Percentiles rank a stretch among this genome's conserved stretches.
Conservation (phyloP, 1,284 basidiomycete genomes). For the Vanrija humicola region DNA sequence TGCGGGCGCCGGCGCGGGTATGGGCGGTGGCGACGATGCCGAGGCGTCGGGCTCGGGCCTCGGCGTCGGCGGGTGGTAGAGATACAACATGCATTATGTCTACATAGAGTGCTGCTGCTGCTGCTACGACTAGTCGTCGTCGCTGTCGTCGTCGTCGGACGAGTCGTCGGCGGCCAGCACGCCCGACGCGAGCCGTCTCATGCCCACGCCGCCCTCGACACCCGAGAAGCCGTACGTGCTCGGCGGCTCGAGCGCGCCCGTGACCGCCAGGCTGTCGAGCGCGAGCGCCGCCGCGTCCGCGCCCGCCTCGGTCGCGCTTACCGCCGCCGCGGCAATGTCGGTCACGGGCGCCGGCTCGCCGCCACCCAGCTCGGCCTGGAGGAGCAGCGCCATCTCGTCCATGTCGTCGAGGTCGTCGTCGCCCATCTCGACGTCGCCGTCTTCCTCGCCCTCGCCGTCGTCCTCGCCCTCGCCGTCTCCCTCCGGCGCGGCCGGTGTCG, state of each 20-base stretch:
- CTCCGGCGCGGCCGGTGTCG: slow-evolving; percentile 7
- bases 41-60: background rate
- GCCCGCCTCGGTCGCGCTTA: background rate
- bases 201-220: slow-evolving; percentile 39
- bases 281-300: slow-evolving; percentile 1
- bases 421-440: slow-evolving; percentile 15
- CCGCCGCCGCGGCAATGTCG: background rate
- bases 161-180: slow-evolving; percentile 19
- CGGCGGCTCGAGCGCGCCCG: background rate
- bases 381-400: slow-evolving; percentile 39
- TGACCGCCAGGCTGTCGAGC: slow-evolving; percentile 3
- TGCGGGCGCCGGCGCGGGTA: background rate
- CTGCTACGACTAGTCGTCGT: slow-evolving; percentile 2
- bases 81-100: slow-evolving; percentile 6
- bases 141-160: slow-evolving; percentile 33
- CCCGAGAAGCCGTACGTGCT: background rate
- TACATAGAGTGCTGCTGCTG: background rate
- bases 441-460: slow-evolving; percentile 15
- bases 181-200: slow-evolving; percentile 29
- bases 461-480: slow-evolving; percentile 19
- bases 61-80: slow-evolving; percentile 8
- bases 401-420: slow-evolving; percentile 37
- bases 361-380: slow-evolving; percentile 28
- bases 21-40: background rate
- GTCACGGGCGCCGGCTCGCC: background rate